phyloP scores from a whole-genome alignment of 176 grass and related monocot genomes.

The Hyparrhenia diplandra region DNA sequence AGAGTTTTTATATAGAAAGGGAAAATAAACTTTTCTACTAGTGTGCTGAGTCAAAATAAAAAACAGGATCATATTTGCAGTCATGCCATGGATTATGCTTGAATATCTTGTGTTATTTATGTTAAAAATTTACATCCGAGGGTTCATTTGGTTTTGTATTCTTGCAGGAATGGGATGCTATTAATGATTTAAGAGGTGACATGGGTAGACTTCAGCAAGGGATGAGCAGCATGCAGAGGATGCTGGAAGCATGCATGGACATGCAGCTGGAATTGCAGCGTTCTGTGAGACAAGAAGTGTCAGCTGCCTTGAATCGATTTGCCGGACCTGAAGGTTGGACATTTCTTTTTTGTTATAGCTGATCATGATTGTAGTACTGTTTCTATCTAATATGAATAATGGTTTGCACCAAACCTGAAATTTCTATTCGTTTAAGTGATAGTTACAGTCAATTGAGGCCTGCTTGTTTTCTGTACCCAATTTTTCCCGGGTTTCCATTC shows the following conservation, averaged over 20 bases:
- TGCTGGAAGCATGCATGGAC: conserved; percentile 94
- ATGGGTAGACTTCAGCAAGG: conserved; percentile 86
- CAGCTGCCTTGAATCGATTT: conserved; percentile 80
- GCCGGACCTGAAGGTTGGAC: conserved; percentile 55
- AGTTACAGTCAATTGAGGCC: background rate
- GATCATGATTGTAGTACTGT: background rate
- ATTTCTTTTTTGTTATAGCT: background rate
- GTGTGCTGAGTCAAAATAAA: background rate
- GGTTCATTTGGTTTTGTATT: conserved; percentile 14
- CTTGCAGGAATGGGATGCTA: conserved; percentile 87
- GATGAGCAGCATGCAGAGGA: conserved; percentile 93
- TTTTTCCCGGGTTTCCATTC: background rate
- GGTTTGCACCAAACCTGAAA: background rate
- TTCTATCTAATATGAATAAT: background rate
- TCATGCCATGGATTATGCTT: conserved; percentile 8
- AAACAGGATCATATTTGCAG: background rate
- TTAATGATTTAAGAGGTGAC: conserved; percentile 85
- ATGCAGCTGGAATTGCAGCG: conserved; percentile 97
- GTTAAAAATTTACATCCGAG: background rate
- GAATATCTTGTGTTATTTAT: background rate
- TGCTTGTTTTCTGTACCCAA: background rate
- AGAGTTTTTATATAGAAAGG: conserved; percentile 3
- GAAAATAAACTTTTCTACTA: background rate
- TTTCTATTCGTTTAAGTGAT: background rate
- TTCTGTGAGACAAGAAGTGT: conserved; percentile 94